Percentiles rank a stretch among this genome's conserved stretches.
Evolutionary conservation across 108 stramenopile genomes (phyloP).

Genomic region (Pseudonitzschia pungens): DNA sequence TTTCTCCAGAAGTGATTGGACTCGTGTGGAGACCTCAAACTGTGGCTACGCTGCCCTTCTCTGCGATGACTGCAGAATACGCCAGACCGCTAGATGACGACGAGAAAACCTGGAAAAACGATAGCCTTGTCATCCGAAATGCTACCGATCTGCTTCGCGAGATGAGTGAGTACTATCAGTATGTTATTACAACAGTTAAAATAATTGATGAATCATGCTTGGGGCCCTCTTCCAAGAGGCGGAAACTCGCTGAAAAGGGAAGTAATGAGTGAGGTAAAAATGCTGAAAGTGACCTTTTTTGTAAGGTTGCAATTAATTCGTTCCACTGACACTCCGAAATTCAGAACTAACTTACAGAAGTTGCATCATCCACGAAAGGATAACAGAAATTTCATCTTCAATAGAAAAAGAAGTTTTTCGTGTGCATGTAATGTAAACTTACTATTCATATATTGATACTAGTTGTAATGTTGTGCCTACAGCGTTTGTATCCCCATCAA

Average conservation of each 20-base stretch:
- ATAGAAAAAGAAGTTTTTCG: no score
- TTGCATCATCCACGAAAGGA: no score
- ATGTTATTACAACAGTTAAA: slow-evolving; percentile 58
- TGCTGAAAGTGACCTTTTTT: no score
- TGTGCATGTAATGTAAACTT: no score
- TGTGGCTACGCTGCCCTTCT: slow-evolving; percentile 55
- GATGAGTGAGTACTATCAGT: slow-evolving; percentile 36
- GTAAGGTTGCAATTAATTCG: no score
- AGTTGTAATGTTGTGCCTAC: no score
- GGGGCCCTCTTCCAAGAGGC: neutral
- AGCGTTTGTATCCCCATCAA: no score
- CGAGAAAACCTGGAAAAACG: slow-evolving; percentile 51
- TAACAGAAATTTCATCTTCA: no score
- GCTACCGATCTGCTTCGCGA: slow-evolving; percentile 68
- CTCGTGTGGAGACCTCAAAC: slow-evolving; percentile 74
- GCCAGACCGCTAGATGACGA: slow-evolving; percentile 46
- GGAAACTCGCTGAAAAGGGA: neutral
- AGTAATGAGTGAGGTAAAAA: no score
- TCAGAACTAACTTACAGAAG: no score
- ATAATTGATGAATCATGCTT: slow-evolving; percentile 21
- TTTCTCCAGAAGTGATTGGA: slow-evolving; percentile 73
- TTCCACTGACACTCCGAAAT: no score
- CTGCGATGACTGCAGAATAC: slow-evolving; percentile 70
- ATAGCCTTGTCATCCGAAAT: slow-evolving; percentile 56
- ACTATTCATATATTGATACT: no score